Percentiles rank a stretch among this genome's conserved stretches.
Evolutionary conservation across 495 filamentous ascomycete species (phyloP).

Genomic region (Margaritispora aquatica): DNA sequence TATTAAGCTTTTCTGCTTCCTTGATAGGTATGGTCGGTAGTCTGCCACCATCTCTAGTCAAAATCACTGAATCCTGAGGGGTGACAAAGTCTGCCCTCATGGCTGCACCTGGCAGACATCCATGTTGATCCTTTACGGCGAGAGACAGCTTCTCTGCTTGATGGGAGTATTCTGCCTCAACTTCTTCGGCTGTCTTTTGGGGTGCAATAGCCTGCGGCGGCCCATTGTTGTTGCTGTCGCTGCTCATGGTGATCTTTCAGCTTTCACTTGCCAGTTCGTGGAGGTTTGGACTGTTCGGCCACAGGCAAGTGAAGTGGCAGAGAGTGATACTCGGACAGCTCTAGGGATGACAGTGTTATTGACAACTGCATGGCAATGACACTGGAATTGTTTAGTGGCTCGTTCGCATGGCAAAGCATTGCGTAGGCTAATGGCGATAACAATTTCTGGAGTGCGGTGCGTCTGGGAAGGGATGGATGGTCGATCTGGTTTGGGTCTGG

Average conservation of each 20-base stretch:
- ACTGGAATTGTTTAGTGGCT: neutral
- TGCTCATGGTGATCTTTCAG: neutral
- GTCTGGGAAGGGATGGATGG: neutral
- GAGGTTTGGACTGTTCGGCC: too few species aligned
- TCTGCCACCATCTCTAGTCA: slow-evolving; percentile 56
- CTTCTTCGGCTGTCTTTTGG: neutral
- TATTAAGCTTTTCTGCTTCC: slow-evolving; percentile 63
- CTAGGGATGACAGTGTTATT: too few species aligned
- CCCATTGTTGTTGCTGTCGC: neutral
- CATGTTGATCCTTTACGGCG: slow-evolving; percentile 23
- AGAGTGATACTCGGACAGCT: too few species aligned
- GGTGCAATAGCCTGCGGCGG: neutral
- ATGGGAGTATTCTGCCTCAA: slow-evolving; percentile 28
- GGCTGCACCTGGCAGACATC: slow-evolving; percentile 33
- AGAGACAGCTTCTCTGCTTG: slow-evolving; percentile 59
- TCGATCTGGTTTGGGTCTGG: too few species aligned
- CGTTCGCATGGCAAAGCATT: neutral
- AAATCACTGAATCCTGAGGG: slow-evolving; percentile 61
- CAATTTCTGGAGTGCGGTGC: neutral
- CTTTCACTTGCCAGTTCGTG: too few species aligned
- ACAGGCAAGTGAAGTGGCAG: too few species aligned
- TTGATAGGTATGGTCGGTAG: slow-evolving; percentile 58
- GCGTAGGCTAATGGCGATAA: neutral
- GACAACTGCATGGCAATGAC: too few species aligned
- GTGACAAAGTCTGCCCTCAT: slow-evolving; percentile 64